Evolutionary conservation across 2,329 filamentous ascomycete genomes (phyloP), one percentile per base, ranked within the genome.

Genomic region (Drechslerella dactyloides): DNA sequence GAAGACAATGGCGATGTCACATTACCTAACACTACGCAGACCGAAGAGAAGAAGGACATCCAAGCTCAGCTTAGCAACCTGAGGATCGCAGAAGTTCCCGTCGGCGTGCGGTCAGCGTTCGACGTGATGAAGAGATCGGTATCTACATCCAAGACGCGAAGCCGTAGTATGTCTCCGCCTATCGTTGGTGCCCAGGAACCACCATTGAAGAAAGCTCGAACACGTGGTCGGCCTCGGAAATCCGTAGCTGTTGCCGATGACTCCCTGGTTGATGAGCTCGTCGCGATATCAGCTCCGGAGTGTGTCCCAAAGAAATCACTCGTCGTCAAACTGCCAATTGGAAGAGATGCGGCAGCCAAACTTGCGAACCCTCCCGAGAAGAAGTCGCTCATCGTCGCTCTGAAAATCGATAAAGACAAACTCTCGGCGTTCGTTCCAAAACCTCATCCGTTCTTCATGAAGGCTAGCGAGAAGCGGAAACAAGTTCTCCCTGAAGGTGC

Each of bases 161-260:
- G 68, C 21, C 60, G 68, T 51, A 72, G 68, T 51, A 59, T 54
- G 46, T 72, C 68, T 19, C 68, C 68, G 15, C 50, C 60, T 40
- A 48, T 56, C 21, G 15, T 27, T 46, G 57, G 55, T 48, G 27
- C 42, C 13, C 60, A 72, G 24, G 68, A 59, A 11, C 68, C 60
- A n/a, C 68, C 68, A 19, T 35, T 56, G 17, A 72, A 72, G 48
- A 72, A 72, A 33, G 68, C 60, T 24, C 55, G 60, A 27, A 72
- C 68, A 6, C 59, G 68, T 10, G 68, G 68, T 2, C 48, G 68
- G 17, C 68, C 68, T 6, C 60, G 68, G 15, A 72, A 72, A 46
- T 72, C 60, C 8, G 60, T 13, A 19, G 15, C 17, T 23, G 42
- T 35, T 27, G 51, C 13, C 44, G 27, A 56, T 3, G 55, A 57